Base-by-base conservation (phyloP, 1,284 basidiomycete species). In the Naganishia albida region DNA sequence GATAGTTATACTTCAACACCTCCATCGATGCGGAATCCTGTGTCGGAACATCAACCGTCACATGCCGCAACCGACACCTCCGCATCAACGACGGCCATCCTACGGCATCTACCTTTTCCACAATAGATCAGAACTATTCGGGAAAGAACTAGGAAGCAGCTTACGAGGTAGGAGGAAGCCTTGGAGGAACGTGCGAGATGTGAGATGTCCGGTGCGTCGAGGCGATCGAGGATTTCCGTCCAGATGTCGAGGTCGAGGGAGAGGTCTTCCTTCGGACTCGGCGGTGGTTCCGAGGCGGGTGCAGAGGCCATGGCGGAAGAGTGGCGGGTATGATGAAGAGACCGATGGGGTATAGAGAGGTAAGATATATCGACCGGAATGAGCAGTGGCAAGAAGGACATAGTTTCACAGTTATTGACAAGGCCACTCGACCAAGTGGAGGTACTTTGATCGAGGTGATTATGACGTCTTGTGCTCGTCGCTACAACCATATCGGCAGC, bases 171-270 rank as follows among this genome's bases (percentile, higher is more conserved):
- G 3, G 57, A 40, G 13, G 57, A 56, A 12, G 13, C 34, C 42
- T 43, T 60, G 13, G 64, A 65, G 20, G 59, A 44, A 18, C 42
- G 57, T 15, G 57, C 42, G 12, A 65, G 51, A 3, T 39, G 40
- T 20, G 59, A 16, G 18, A 65, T 59, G 38, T 65, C 56, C 43
- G 42, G 40, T 15, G 52, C 50, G 20, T 65, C 64, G 12, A 64
- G 53, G 30, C 46, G 53, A 13, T 56, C 62, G 13, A 44, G 38
- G 52, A 64, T 44, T 39, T 44, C 50, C 40, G 28, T 25, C 52
- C 51, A 64, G 23, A 64, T 49, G 44, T 64, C 62, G 34, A 60
- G 34, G 38, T 60, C 57, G 20, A 60, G 39, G 30, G 57, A 38
- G 34, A 60, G 57, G 20, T 60, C 57, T 15, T 60, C 34, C 43